phyloP scores from a whole-genome alignment of 208 protist species.

The Angomonas ambiguus region DNA sequence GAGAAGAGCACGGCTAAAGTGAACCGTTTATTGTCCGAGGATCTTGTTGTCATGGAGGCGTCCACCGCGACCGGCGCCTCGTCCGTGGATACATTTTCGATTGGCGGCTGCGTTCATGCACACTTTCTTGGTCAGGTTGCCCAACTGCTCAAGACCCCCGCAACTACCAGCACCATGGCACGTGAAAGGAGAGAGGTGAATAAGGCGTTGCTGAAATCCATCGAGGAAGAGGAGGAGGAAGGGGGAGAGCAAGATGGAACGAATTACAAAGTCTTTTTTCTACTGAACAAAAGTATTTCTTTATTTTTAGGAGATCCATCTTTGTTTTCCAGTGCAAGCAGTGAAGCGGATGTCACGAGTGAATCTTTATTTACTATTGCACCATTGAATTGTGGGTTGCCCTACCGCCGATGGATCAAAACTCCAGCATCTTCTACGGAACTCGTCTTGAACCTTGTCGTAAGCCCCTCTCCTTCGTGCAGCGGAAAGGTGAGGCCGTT shows the following conservation, averaged over 20 bases:
- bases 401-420: not conserved
- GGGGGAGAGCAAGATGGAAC: no score
- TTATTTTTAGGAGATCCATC: no score
- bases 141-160: slow-evolving; percentile 10
- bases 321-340: no score
- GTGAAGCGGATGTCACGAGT: no score
- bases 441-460: not conserved
- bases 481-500: not conserved
- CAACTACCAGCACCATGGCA: not conserved
- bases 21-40: not conserved
- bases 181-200: not conserved
- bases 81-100: slow-evolving; percentile 50
- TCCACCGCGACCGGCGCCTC: slow-evolving; percentile 39
- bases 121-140: slow-evolving; percentile 38
- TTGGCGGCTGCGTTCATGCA: slow-evolving; percentile 74
- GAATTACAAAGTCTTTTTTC: no score
- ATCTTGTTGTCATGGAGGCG: slow-evolving; percentile 27
- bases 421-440: not conserved
- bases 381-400: not conserved
- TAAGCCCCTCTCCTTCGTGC: not conserved
- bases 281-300: no score
- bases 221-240: no score
- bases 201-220: no score
- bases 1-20: not conserved
- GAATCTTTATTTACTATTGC: no score